phyloP scores from a whole-genome alignment of 441 rosid genomes.

The Geranium incanum region DNA sequence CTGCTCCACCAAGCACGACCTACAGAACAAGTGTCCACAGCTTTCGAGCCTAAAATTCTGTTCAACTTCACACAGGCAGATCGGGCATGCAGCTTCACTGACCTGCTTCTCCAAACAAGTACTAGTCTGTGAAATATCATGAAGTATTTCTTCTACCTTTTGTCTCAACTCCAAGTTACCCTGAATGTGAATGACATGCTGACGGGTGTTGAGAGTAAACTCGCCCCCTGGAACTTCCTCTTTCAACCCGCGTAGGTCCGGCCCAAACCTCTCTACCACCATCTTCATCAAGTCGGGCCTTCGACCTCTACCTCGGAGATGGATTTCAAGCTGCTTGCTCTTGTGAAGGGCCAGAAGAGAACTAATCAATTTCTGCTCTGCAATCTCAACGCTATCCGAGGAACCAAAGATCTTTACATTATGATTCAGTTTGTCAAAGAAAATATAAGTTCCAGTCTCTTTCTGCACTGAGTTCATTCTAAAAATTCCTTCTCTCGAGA shows the following conservation, averaged over 20 bases:
- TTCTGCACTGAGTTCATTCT: conserved; percentile 46
- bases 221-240: conserved; percentile 49
- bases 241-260: conserved; percentile 57
- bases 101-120: conserved; percentile 17
- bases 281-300: conserved; percentile 65
- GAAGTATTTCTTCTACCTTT: conserved; percentile 41
- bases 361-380: conserved; percentile 41
- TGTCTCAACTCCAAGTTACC: conserved; percentile 49
- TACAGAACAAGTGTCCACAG: conserved; percentile 49
- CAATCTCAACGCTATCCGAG: conserved; percentile 29
- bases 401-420: conserved; percentile 50
- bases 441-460: conserved; percentile 45
- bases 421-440: conserved; percentile 41
- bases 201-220: conserved; percentile 38
- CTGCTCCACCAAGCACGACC: conserved; percentile 64
- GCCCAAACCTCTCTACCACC: conserved; percentile 58
- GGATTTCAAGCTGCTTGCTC: conserved; percentile 55
- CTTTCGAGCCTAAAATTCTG: conserved; percentile 53
- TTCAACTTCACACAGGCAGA: conserved; percentile 57
- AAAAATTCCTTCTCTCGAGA: conserved; percentile 40
- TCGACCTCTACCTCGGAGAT: conserved; percentile 40
- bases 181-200: conserved; percentile 40
- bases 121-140: conserved; percentile 34
- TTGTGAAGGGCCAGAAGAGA: conserved; percentile 40
- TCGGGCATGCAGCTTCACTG: conserved; percentile 40